phyloP scores from a whole-genome alignment of 352 stramenopile species.

The Pythium chondricola region DNA sequence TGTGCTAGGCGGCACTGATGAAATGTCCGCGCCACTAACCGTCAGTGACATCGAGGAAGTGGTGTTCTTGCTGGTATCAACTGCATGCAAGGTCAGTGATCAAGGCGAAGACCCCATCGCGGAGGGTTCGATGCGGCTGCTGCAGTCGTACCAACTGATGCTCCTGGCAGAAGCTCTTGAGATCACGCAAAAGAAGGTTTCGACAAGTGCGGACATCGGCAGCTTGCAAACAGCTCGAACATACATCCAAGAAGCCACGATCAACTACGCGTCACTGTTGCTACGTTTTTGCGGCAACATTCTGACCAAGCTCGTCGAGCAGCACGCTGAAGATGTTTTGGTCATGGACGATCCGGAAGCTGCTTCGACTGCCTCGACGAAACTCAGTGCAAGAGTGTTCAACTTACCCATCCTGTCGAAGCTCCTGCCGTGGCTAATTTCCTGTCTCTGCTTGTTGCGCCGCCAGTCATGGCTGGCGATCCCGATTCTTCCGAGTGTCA shows the following conservation, averaged over 20 bases:
- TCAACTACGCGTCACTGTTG: conserved; percentile 61
- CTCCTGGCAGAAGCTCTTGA: conserved; percentile 69
- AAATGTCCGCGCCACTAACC: neutral
- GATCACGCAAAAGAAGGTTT: conserved; percentile 35
- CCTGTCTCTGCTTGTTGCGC: conserved; percentile 70
- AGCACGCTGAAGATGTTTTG: conserved; percentile 36
- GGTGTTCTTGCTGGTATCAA: conserved; percentile 15
- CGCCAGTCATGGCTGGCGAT: conserved; percentile 75
- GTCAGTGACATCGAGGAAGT: conserved; percentile 27
- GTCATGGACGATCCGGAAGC: neutral
- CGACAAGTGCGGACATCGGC: neutral
- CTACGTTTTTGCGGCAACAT: conserved; percentile 53
- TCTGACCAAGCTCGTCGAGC: conserved; percentile 33
- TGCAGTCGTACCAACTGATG: conserved; percentile 76
- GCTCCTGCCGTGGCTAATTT: conserved; percentile 72
- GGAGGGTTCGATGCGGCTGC: conserved; percentile 33
- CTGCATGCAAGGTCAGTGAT: conserved; percentile 5
- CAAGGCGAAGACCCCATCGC: conserved; percentile 17
- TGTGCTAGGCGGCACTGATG: conserved; percentile 10
- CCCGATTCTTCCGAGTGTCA: conserved; percentile 55
- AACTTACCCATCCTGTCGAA: conserved; percentile 50
- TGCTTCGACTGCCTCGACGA: neutral
- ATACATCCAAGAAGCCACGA: conserved; percentile 62
- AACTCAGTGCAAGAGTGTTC: conserved; percentile 5
- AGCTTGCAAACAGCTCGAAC: conserved; percentile 14